Conservation (phyloP, 352 stramenopile species). For the Aphanomyces cochlioides region DNA sequence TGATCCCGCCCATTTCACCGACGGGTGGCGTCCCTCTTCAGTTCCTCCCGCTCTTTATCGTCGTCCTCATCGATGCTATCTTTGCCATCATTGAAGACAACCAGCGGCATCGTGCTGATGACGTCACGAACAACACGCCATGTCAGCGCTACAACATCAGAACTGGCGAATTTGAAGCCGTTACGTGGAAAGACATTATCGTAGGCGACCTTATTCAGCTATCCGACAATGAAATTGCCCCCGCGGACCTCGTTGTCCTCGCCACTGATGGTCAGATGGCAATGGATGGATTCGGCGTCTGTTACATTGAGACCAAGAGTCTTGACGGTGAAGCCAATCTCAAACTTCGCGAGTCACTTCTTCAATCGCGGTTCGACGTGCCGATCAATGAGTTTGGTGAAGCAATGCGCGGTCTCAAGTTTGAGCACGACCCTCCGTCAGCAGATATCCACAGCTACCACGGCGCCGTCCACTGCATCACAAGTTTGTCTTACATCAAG, state of each 20-base stretch:
- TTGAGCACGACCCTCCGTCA: constrained; percentile 78
- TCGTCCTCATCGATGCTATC: constrained; percentile 77
- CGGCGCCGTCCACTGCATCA: constrained; percentile 60
- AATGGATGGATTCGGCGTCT: constrained; percentile 63
- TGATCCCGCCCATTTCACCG: constrained; percentile 76
- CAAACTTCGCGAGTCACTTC: constrained; percentile 70
- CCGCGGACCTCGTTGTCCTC: constrained; percentile 76
- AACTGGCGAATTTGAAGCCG: constrained; percentile 77
- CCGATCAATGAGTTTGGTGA: constrained; percentile 59
- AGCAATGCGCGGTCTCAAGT: constrained; percentile 52
- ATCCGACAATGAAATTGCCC: constrained; percentile 76
- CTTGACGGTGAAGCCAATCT: constrained; percentile 85
- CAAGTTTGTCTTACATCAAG: constrained; percentile 15
- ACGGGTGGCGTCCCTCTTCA: constrained; percentile 78
- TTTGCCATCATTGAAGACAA: constrained; percentile 84
- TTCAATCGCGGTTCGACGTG: constrained; percentile 55
- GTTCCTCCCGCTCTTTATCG: constrained; percentile 76
- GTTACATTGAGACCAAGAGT: constrained; percentile 89
- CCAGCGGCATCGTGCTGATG: constrained; percentile 73
- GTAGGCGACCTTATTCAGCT: constrained; percentile 83
- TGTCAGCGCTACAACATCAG: constrained; percentile 70
- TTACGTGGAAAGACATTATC: constrained; percentile 75
- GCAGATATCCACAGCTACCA: constrained; percentile 78
- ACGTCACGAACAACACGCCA: constrained; percentile 64
- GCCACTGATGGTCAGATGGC: constrained; percentile 31